phyloP scores from a whole-genome alignment of 768 basidiomycete genomes.

The Dendrothele bispora region DNA sequence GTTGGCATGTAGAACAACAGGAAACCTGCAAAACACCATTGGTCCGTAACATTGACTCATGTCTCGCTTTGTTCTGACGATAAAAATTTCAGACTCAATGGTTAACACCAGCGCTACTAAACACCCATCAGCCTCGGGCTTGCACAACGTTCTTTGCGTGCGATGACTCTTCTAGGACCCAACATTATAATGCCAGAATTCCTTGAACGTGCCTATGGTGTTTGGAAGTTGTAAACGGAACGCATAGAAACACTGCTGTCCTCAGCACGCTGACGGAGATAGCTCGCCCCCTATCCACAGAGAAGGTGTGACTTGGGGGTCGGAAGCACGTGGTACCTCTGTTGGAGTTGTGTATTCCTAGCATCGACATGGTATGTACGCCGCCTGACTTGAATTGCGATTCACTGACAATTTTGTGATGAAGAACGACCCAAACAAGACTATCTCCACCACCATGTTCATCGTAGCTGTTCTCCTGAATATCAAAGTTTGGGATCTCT shows the following conservation, averaged over 20 bases:
- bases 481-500: slow-evolving; percentile 78
- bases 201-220: slow-evolving; percentile 86
- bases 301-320: slow-evolving; percentile 78
- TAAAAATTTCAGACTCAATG: slow-evolving; percentile 54
- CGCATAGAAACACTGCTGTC: slow-evolving; percentile 90
- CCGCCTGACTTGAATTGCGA: not conserved
- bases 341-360: slow-evolving; percentile 85
- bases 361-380: slow-evolving; percentile 83
- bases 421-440: slow-evolving; percentile 80
- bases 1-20: slow-evolving; percentile 78
- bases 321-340: slow-evolving; percentile 87
- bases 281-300: slow-evolving; percentile 71
- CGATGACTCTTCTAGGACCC: slow-evolving; percentile 79
- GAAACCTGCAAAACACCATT: slow-evolving; percentile 76
- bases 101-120: slow-evolving; percentile 79
- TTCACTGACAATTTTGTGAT: slow-evolving; percentile 2
- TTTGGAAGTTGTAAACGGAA: slow-evolving; percentile 94
- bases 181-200: slow-evolving; percentile 88
- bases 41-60: slow-evolving; percentile 34
- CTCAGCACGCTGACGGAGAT: slow-evolving; percentile 80
- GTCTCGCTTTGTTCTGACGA: not conserved
- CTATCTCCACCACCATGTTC: slow-evolving; percentile 76
- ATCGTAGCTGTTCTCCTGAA: slow-evolving; percentile 72
- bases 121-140: slow-evolving; percentile 76
- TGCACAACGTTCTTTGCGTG: slow-evolving; percentile 78